phyloP scores from a whole-genome alignment of 164 flowering plant genomes.

The Umbellularia californica region DNA sequence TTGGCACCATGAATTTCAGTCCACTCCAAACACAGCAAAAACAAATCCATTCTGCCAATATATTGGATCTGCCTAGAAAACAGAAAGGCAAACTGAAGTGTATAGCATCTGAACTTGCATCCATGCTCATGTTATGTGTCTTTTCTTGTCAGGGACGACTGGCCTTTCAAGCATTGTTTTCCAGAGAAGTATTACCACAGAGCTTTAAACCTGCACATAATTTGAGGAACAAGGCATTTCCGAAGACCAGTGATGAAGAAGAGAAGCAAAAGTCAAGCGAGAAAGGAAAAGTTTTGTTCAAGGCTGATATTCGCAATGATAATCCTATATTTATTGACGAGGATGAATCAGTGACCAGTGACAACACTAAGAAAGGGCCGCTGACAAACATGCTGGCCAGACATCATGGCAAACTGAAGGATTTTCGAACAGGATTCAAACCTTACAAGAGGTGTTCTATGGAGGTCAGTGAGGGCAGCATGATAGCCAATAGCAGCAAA shows the following conservation, averaged over 20 bases:
- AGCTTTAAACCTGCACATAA: constrained; percentile 69
- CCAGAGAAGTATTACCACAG: constrained; percentile 76
- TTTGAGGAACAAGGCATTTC: constrained; percentile 22
- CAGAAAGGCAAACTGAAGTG: neutral
- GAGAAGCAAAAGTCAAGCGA: constrained; percentile 17
- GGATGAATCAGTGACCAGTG: constrained; percentile 8
- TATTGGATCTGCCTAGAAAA: neutral
- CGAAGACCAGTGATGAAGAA: constrained; percentile 16
- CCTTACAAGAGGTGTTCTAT: constrained; percentile 92
- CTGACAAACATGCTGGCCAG: constrained; percentile 36
- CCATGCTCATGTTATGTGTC: constrained; percentile 6
- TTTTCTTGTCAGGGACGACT: constrained; percentile 65
- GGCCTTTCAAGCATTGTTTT: constrained; percentile 85
- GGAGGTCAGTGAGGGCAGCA: constrained; percentile 60
- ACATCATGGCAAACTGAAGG: constrained; percentile 42
- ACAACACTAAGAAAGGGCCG: constrained; percentile 24
- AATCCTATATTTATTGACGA: constrained; percentile 22
- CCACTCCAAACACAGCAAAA: neutral
- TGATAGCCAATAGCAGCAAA: constrained; percentile 25
- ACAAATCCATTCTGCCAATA: neutral
- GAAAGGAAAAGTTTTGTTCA: constrained; percentile 18
- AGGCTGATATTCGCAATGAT: constrained; percentile 35
- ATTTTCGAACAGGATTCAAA: constrained; percentile 71
- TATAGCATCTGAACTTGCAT: constrained; percentile 1
- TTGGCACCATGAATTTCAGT: neutral